phyloP scores from a whole-genome alignment of 2,329 filamentous ascomycete species.

The Pseudocercospora fijiensis region DNA sequence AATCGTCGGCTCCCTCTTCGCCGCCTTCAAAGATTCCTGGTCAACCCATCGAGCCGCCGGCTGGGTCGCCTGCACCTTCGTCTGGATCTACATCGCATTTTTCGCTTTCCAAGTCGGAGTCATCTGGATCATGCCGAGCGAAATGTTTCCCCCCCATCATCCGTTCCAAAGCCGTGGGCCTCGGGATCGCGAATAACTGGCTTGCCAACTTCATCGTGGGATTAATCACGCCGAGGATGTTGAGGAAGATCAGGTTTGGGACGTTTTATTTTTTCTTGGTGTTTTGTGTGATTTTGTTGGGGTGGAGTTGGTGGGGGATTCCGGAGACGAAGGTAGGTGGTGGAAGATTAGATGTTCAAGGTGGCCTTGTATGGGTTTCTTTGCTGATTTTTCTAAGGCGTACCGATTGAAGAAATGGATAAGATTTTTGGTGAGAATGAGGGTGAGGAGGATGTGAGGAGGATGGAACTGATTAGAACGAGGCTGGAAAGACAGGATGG shows the following conservation, averaged over 20 bases:
- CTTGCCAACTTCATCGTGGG: not conserved
- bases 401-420: slow-evolving; percentile 8
- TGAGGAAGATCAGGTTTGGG: not conserved
- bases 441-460: not conserved
- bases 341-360: too few relatives aligned
- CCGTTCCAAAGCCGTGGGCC: not conserved
- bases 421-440: slow-evolving; percentile 7
- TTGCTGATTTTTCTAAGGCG: not conserved
- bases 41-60: slow-evolving; percentile 1
- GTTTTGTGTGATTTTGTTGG: not conserved
- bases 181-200: not conserved
- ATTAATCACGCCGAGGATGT: slow-evolving; percentile 7
- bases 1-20: slow-evolving; percentile 4
- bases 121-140: not conserved
- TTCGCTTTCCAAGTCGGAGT: slow-evolving; percentile 7
- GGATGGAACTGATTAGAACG: not conserved
- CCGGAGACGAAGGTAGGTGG: slow-evolving; percentile 4
- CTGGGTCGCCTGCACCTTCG: slow-evolving; percentile 2
- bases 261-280: slow-evolving; percentile 9
- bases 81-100: slow-evolving; percentile 7
- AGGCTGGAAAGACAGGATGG: not conserved
- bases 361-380: too few relatives aligned
- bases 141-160: slow-evolving; percentile 7
- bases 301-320: not conserved
- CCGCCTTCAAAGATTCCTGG: not conserved